Evolutionary conservation across 208 protist genomes (phyloP), one percentile per base, ranked within the genome.

Genomic region (Balamuthia mandrillaris): DNA sequence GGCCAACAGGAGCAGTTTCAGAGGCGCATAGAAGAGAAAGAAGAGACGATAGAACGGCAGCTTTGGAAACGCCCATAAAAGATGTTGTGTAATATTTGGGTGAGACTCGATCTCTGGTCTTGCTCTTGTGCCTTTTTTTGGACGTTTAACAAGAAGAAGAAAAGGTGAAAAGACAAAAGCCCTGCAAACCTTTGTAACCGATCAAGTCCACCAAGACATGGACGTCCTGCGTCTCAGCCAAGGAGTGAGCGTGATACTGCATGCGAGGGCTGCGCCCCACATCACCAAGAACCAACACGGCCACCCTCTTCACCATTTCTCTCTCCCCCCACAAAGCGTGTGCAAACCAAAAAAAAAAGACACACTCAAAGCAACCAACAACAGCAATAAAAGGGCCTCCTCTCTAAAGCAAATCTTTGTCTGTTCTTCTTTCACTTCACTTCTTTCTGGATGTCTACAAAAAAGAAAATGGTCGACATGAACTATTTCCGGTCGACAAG

Each of bases 231-330:
- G 41, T 72, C 16, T 45, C 35, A 12, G 63, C 63, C 18, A 72
- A 72, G 18, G 63, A 72, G 63, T 72, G 47, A 21, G 63, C 47
- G 63, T 72, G 63, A 41, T 72, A 72, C 16, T 72, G 63, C 63
- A 72, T 72, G 63, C 63, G 63, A 12, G 63, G 63, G 35, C 63
- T 72, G 63, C 63, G 63, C 35, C 63, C 63, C 14, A 72, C 47
- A 24, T 72, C 63, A 10, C 63, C 63, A 10, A 72, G 31, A 3
- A 72, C 63, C 37, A 72, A 41, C 63, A 72, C 63, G 6, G 63
- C 37, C 63, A 72, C 63, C 2, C 63, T 72, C 7, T n/a, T n/a
- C n/a, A n/a, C n/a, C n/a, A n/a, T n/a, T n/a, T n/a, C n/a, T n/a
- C n/a, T n/a, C n/a, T n/a, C n/a, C n/a, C n/a, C n/a, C n/a, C n/a